Conservation (phyloP, 2,329 filamentous ascomycete species). For the Phialemoniopsis sp. region DNA sequence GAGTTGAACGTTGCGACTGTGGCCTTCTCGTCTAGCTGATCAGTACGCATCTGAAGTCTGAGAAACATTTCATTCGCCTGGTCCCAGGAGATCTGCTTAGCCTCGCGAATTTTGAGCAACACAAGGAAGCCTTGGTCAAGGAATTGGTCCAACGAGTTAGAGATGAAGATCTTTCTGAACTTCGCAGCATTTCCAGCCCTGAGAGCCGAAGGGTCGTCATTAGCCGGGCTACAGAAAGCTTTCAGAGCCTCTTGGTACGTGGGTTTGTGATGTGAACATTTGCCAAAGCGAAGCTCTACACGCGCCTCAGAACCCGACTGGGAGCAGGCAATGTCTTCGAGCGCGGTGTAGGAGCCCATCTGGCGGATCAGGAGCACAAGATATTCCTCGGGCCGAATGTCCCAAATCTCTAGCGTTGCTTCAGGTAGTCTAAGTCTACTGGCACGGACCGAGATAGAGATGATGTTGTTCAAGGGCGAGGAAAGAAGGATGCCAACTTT, state of each 20-base stretch:
- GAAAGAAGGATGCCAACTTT: conserved; percentile 56
- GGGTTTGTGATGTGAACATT: conserved; percentile 71
- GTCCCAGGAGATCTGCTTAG: conserved; percentile 57
- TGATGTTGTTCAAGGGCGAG: conserved; percentile 34
- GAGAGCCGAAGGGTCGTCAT: not conserved
- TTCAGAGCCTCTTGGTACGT: conserved; percentile 33
- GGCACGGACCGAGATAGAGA: conserved; percentile 67
- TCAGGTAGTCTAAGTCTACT: conserved; percentile 68
- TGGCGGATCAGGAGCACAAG: conserved; percentile 64
- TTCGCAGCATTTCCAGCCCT: conserved; percentile 11
- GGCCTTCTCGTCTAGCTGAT: not conserved
- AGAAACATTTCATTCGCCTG: conserved; percentile 47
- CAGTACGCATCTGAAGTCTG: not conserved
- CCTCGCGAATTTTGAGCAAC: conserved; percentile 56
- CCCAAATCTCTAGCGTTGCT: conserved; percentile 75
- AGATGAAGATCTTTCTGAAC: conserved; percentile 64
- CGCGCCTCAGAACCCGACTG: conserved; percentile 25
- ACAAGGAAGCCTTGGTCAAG: conserved; percentile 61
- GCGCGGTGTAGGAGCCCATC: conserved; percentile 48
- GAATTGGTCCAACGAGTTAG: conserved; percentile 64
- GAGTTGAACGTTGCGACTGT: not conserved
- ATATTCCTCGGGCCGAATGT: conserved; percentile 62
- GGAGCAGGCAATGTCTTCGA: conserved; percentile 42
- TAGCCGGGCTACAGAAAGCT: conserved; percentile 12
- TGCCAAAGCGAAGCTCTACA: conserved; percentile 64